Base-by-base conservation (phyloP, 108 stramenopile genomes). In the Mediolabrus comicus region DNA sequence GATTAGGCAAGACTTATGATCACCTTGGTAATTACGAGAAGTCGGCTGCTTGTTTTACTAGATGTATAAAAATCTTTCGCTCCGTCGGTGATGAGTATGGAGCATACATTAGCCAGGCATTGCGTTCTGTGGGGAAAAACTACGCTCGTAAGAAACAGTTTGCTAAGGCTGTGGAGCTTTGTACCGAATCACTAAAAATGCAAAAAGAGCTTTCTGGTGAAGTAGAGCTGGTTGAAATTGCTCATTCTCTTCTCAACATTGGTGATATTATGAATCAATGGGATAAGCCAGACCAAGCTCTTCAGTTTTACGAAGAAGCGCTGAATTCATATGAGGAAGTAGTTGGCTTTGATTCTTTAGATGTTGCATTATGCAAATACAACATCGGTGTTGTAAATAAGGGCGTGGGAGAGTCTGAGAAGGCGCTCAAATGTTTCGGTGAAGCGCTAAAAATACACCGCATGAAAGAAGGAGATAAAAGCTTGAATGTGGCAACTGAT, bases 71-170 rank as follows among this genome's bases (percentile, higher is more conserved):
- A 54, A 86, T 87, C 17, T 72, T 83, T 30, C 67, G 72, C 12
- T 71, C 84, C 7, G 59, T 80, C 16, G 63, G 75, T 24, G 82
- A 80, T 27, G 55, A 69, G 19, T 57, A 78, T 64, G 85, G 83
- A 49, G 57, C 80, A 17, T 72, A 80, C 51, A 82, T 86, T 11
- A 83, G 83, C 13, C 59, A 82, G 7, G 43, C 87, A 3, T 73
- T 87, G 77, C 70, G 74, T 39, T 75, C 75, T 51, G 77, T 91
- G 60, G 90, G 82, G 3, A 88, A 72, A 16, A 85, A 82, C 27
- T 69, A 75, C 53, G 72, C 73, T 24, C 66, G 81, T 9, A 74
- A 59, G 31, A 82, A 79, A 36, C 66, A 75, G 17, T 74, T 65
- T 27, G 46, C 29, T 24, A 82, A 82, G 46, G 77, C 81, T 4